Conservation (phyloP, 345 rosid species). For the Psidium friedrichsthalianum region DNA sequence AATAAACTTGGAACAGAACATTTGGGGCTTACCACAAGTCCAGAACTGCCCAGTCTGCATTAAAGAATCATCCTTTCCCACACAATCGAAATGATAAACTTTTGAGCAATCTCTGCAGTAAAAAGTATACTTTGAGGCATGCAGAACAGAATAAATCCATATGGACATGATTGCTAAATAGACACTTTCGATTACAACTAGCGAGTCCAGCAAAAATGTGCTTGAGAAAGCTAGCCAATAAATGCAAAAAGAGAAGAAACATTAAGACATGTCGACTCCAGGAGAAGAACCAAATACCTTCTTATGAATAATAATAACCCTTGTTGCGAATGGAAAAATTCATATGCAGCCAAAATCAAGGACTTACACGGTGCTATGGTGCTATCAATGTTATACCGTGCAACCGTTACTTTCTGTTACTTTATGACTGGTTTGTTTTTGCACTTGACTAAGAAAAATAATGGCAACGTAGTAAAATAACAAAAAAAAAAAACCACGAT, state of each 20-base stretch:
- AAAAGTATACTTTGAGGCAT: background rate
- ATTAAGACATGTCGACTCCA: background rate
- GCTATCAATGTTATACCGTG: background rate
- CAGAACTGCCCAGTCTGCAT: conserved; percentile 16
- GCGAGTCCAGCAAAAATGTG: background rate
- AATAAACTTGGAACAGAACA: background rate
- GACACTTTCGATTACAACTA: background rate
- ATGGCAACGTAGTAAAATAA: background rate
- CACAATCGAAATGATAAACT: conserved; percentile 35
- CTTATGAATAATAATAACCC: background rate
- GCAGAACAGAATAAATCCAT: background rate
- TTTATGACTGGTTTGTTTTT: background rate
- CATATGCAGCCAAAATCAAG: background rate
- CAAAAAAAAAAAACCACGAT: background rate
- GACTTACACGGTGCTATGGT: background rate
- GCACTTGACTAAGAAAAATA: background rate
- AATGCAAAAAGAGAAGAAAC: background rate
- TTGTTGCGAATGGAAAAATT: background rate
- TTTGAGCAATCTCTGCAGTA: conserved; percentile 31
- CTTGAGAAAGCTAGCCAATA: background rate
- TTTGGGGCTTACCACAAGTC: conserved; percentile 24
- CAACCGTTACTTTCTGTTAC: background rate
- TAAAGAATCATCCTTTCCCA: conserved; percentile 18
- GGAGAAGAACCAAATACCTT: background rate
- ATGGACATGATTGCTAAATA: background rate